Conservation (phyloP, 805 yeast genomes). For the Ogataea sp. region DNA sequence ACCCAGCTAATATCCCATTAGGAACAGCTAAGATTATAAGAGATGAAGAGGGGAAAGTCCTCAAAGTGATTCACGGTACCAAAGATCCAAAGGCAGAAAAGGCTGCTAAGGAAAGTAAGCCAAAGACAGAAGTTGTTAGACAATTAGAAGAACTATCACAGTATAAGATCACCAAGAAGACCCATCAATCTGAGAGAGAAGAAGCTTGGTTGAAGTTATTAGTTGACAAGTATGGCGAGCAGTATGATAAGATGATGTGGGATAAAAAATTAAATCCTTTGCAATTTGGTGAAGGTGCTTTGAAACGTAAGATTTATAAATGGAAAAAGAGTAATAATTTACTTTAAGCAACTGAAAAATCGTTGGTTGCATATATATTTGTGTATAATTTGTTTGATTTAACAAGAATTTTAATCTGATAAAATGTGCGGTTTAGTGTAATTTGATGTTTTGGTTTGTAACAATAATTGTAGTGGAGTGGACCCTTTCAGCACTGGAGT, state of each 20-base stretch:
- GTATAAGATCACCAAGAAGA: constrained; percentile 35
- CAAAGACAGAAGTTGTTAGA: constrained; percentile 49
- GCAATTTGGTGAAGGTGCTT: constrained; percentile 82
- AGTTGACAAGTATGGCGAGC: constrained; percentile 76
- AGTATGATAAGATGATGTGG: constrained; percentile 86
- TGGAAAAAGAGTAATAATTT: constrained; percentile 50
- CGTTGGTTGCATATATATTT: too few relatives aligned
- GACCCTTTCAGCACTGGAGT: too few relatives aligned
- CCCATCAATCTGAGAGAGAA: constrained; percentile 66
- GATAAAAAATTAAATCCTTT: constrained; percentile 75
- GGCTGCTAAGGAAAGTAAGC: constrained; percentile 9
- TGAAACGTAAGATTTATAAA: constrained; percentile 59
- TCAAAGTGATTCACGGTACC: constrained; percentile 64
- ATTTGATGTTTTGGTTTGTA: too few relatives aligned
- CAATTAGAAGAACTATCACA: constrained; percentile 59
- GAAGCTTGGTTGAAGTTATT: constrained; percentile 58
- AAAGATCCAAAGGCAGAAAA: constrained; percentile 30
- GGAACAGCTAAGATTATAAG: constrained; percentile 75
- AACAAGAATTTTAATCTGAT: too few relatives aligned
- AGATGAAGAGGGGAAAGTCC: constrained; percentile 60
- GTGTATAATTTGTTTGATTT: too few relatives aligned
- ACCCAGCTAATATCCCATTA: constrained; percentile 56
- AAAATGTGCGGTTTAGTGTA: too few relatives aligned
- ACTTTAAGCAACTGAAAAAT: too few relatives aligned
- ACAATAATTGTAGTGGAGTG: too few relatives aligned